Evolutionary conservation across 139 green algal species (phyloP), one percentile per base, ranked within the genome.

Genomic region (Prasinococcaceae sp.): DNA sequence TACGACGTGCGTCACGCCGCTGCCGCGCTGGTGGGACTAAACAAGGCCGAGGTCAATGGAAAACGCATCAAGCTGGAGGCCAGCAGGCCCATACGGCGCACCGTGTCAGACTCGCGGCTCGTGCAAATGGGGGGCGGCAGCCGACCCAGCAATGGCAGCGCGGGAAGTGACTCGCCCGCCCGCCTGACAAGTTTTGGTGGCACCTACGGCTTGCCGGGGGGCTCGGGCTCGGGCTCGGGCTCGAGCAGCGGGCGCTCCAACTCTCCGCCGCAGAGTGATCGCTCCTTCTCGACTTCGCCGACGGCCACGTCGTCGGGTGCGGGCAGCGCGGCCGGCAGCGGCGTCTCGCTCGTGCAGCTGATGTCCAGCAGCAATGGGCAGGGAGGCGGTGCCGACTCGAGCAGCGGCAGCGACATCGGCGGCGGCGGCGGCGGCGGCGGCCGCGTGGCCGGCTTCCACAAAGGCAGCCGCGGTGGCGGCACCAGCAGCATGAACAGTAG

Each of bases 1-100:
- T 95, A 82, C 45, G 87, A 96, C 50, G 59, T 57, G 8, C 59
- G 71, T 6, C 48, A 59, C n/a, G 70, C 57, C 19, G 50, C 70
- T 14, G 30, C 50, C 40, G 44, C 43, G 12, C 26, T 60, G 23
- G 12, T 30, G 6, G 50, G 40, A 27, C 62, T 73, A 10, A 68
- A 73, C 50, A 52, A 62, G 12, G 55, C 56, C 41, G 50, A 61
- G 25, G 53, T 72, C 9, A 35, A 14, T 4, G 61, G 63, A 4
- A 67, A 72, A 12, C 30, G 61, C 2, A 51, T 72, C 23, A 72
- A 72, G 48, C 40, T 72, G 20, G 60, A 72, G 41, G 35, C 61
- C 1, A 65, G 27, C 44, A 48, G 63, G 8, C 63, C 63, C 12
- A 16, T 9, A 20, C 10, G 45, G 9, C 10, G 5, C 9, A 9